Base-by-base conservation (phyloP, 2,329 filamentous ascomycete genomes). In the Trichoderma simmonsii region DNA sequence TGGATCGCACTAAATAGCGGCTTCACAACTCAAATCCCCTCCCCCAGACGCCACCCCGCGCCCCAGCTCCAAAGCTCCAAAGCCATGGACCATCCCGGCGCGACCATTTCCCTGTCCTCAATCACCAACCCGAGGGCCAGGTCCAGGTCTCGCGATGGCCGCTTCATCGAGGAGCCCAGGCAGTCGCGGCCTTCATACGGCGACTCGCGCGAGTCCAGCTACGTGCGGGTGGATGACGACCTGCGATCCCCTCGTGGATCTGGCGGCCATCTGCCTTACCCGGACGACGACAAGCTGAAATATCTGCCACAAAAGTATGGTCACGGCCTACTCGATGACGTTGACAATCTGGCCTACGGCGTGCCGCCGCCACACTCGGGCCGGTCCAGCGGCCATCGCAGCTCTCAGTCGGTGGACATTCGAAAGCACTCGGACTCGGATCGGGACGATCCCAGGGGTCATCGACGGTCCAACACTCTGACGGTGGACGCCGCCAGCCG, bases 301-400 rank as follows among this genome's bases (percentile, higher is more conserved):
- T 48, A 60, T 28, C 36, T 61, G 26, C 56, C 56, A 15, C 56
- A 69, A 68, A 74, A 73, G 15, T 75, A 77, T 11, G 72, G 73
- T 32, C 74, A 70, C 73, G 74, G 76, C 39, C 39, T n/a, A 73
- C 71, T 78, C 73, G 30, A 79, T 4, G 77, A 78, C 72, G 84
- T 86, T 34, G 84, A 86, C 4, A 84, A 86, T 71, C 79, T 89
- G 11, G 86, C 86, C 4, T 89, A 89, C 73, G 87, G 87, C 34
- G 78, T 78, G 30, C 77, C 77, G 15, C 73, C 79, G 71, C 76
- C 36, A 76, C 78, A 56, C 70, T 71, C 60, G 76, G 75, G n/a
- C 75, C 76, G 70, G 39, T n/a, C 39, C 39, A 43, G 39, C 39
- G 39, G 39, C 34, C 63, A 71, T 51, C 69, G 54, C 26, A 51